These are phyloP conservation scores for Myxozyma geophila DNA, from an alignment of 805 yeast genomes.

Conservation along the genomic window DNA sequence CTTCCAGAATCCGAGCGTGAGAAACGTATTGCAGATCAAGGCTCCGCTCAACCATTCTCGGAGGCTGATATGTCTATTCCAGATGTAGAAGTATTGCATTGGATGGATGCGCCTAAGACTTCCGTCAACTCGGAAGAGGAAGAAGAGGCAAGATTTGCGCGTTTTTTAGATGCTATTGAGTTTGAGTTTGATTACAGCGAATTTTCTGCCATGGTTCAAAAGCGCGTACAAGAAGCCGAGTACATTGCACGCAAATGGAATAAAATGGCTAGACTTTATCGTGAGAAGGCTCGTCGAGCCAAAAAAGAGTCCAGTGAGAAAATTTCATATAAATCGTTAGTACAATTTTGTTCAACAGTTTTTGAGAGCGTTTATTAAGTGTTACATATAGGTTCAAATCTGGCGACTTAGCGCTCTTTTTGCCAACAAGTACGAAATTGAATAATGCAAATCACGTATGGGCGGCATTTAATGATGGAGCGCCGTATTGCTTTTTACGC, in stretches of 20 bases:
- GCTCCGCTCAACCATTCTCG: background rate
- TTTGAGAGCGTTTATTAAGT: slow-evolving; percentile 44
- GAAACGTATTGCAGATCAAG: slow-evolving; percentile 13
- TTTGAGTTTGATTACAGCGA: slow-evolving; percentile 48
- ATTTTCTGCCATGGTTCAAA: slow-evolving; percentile 56
- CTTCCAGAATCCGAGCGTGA: slow-evolving; percentile 29
- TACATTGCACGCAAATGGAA: slow-evolving; percentile 83
- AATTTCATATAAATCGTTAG: slow-evolving; percentile 41
- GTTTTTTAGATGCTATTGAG: slow-evolving; percentile 39
- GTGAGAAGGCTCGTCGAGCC: slow-evolving; percentile 43
- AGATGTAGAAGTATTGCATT: slow-evolving; percentile 46
- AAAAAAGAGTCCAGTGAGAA: slow-evolving; percentile 26
- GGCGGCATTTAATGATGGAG: slow-evolving; percentile 93
- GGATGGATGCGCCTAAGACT: slow-evolving; percentile 51
- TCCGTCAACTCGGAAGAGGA: slow-evolving; percentile 28
- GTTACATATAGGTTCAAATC: slow-evolving; percentile 67
- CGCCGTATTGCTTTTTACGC: slow-evolving; percentile 79
- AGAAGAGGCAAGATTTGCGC: slow-evolving; percentile 21
- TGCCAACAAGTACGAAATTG: slow-evolving; percentile 63
- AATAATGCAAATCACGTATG: slow-evolving; percentile 57
- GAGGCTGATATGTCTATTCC: slow-evolving; percentile 19
- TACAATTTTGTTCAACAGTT: slow-evolving; percentile 12
- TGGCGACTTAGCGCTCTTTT: slow-evolving; percentile 80
- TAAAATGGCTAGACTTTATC: slow-evolving; percentile 63
- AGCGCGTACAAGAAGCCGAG: slow-evolving; percentile 88